Evolutionary conservation across 192 early-diverging fungal species (phyloP), one percentile per base, ranked within the genome.

Genomic region (Rhizophagus prolifer): DNA sequence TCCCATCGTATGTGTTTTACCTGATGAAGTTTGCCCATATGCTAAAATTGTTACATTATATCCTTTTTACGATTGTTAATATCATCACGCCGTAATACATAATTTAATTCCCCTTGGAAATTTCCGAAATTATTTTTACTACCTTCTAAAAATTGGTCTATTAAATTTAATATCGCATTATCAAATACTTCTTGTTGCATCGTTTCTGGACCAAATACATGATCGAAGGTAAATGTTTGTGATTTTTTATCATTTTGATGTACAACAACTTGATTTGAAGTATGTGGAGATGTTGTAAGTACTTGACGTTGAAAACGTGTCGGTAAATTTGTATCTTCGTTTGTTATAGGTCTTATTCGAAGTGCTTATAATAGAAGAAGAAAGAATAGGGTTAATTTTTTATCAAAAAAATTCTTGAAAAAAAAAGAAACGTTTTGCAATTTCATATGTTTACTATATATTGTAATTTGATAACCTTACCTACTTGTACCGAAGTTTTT

Each of bases 1-100:
- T 54, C 95, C 95, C 96, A 98, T 98, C 9, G 95, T 98, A 79
- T 91, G 93, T 14, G 97, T 97, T 83, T 98, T 98, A 67, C 97
- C 97, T 5, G 91, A 92, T 14, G 95, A 96, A 13, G 96, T 97
- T 86, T 98, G 94, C 13, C 94, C 93, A 86, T 94, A 93, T 54
- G 97, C 97, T 66, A 99, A 86, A 50, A 99, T 92, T 1, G 97
- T 98, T 30, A 92, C 93, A 84, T 98, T 98, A 79, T 94, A 96
- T 23, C 97, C 97, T 85, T 38, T 38, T 38, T 60, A 3, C 23
- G 12, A 25, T 64, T n/a, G n/a, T n/a, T n/a, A n/a, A n/a, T n/a
- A n/a, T n/a, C n/a, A n/a, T n/a, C n/a, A n/a, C n/a, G n/a, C n/a
- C n/a, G n/a, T n/a, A n/a, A n/a, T n/a, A n/a, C n/a, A n/a, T 62